Evolutionary conservation across 805 yeast species (phyloP).

Genomic region (Saccharomycopsis olivae): DNA sequence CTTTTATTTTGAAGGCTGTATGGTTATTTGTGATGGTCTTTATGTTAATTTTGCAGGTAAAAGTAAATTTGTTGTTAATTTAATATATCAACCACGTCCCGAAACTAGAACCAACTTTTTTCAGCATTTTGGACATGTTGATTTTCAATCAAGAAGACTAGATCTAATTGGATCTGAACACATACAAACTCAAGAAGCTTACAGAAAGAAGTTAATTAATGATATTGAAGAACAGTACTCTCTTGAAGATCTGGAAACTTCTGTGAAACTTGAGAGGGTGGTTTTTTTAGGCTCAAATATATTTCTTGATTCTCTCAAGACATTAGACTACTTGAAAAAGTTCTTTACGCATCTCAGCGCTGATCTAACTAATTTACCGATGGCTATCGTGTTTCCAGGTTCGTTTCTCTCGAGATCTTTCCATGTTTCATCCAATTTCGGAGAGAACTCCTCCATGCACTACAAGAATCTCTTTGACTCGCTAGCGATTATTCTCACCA

Average conservation of each 20-base stretch:
- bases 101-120: constrained; percentile 59
- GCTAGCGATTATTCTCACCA: constrained; percentile 53
- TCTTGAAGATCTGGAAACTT: neutral
- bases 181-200: neutral
- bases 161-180: constrained; percentile 7
- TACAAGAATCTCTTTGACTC: constrained; percentile 66
- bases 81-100: constrained; percentile 80
- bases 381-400: constrained; percentile 71
- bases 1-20: constrained; percentile 65
- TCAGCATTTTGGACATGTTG: constrained; percentile 70
- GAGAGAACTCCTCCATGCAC: constrained; percentile 38
- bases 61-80: constrained; percentile 58
- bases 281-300: constrained; percentile 70
- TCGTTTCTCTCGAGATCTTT: constrained; percentile 66
- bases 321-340: constrained; percentile 55
- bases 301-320: constrained; percentile 46
- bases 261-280: constrained; percentile 35
- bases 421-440: constrained; percentile 42
- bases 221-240: neutral
- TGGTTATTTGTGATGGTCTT: constrained; percentile 75
- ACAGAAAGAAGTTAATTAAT: neutral
- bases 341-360: constrained; percentile 45
- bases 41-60: constrained; percentile 50
- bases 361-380: constrained; percentile 37
- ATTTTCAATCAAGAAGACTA: constrained; percentile 32